Evolutionary conservation across 2,329 filamentous ascomycete species (phyloP), one percentile per base, ranked within the genome.

Genomic region (Monosporascus sp.): DNA sequence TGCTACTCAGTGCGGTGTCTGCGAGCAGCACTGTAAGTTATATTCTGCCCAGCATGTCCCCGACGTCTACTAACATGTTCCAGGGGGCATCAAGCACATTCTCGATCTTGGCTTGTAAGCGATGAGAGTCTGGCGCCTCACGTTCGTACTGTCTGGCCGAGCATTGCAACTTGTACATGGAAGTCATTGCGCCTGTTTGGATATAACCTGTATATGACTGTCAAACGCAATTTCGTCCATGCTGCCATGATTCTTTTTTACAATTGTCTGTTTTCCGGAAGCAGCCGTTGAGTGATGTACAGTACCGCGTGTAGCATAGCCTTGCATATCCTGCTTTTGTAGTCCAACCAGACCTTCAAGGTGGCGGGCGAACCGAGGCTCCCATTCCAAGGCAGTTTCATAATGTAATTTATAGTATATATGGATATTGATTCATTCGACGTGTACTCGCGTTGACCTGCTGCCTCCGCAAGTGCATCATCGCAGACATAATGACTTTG

Each of bases 21-120:
- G 91, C 64, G 92, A 97, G 85, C 84, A 86, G 75, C 78, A 80
- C 79, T 97, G 90, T 46, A 27, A 46, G 43, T 46, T 31, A 43
- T 45, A 82, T 83, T 69, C 74, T 44, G 36, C 31, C 34, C 7
- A 34, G 22, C 37, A 36, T 50, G 14, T 22, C 50, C 9, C 9
- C 31, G 31, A 34, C 31, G 11, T 27, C 14, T 8, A 22, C 43
- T 46, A 46, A 46, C 20, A 37, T 8, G 20, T 27, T 50, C 8
- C 51, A 57, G 50, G 36, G 49, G 43, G 20, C 46, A 38, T 36
- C n/a, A 59, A 59, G 54, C 49, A 49, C 51, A 41, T 57, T 48
- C 61, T 20, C 7, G 38, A 41, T 63, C 49, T 44, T 16, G 38
- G 37, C 38, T 26, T 53, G 24, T 53, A 50, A 40, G 37, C 17